Evolutionary conservation across 129 eudicot species (phyloP).

Genomic region (Flaveria linearis): DNA sequence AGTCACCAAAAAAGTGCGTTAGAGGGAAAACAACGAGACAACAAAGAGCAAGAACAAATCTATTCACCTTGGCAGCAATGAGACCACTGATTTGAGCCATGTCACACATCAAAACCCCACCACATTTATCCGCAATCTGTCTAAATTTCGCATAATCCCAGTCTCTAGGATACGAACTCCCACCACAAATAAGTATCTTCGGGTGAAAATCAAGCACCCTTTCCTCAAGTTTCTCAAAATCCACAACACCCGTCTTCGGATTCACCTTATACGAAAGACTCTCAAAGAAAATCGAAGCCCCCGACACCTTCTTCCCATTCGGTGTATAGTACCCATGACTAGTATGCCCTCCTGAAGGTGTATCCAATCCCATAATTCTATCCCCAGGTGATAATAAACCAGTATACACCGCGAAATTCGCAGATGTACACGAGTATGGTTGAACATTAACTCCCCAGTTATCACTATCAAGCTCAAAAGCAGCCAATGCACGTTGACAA

Average conservation of each 20-base stretch:
- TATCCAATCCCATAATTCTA: slow-evolving; percentile 91
- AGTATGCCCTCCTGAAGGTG: slow-evolving; percentile 85
- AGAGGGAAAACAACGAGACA: not conserved
- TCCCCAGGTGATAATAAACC: slow-evolving; percentile 80
- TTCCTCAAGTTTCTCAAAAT: slow-evolving; percentile 85
- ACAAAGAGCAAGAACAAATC: not conserved
- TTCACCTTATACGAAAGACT: slow-evolving; percentile 80
- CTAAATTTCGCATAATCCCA: slow-evolving; percentile 89
- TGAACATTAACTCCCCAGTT: slow-evolving; percentile 96
- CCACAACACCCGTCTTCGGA: slow-evolving; percentile 75
- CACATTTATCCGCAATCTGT: slow-evolving; percentile 86
- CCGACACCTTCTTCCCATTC: slow-evolving; percentile 85
- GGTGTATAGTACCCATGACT: slow-evolving; percentile 91
- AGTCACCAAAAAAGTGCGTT: not conserved
- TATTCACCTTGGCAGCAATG: slow-evolving; percentile 87
- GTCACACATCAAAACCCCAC: slow-evolving; percentile 86
- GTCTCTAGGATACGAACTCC: slow-evolving; percentile 93
- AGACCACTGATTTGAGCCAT: slow-evolving; percentile 99
- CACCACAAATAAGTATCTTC: slow-evolving; percentile 93
- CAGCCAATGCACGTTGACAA: slow-evolving; percentile 72
- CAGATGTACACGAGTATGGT: slow-evolving; percentile 88
- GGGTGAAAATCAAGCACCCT: slow-evolving; percentile 91
- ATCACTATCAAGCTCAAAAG: slow-evolving; percentile 67
- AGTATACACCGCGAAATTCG: slow-evolving; percentile 92
- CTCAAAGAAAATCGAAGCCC: slow-evolving; percentile 94